phyloP scores from a whole-genome alignment of 2,329 filamentous ascomycete species.

The Laburnicola sp. region DNA sequence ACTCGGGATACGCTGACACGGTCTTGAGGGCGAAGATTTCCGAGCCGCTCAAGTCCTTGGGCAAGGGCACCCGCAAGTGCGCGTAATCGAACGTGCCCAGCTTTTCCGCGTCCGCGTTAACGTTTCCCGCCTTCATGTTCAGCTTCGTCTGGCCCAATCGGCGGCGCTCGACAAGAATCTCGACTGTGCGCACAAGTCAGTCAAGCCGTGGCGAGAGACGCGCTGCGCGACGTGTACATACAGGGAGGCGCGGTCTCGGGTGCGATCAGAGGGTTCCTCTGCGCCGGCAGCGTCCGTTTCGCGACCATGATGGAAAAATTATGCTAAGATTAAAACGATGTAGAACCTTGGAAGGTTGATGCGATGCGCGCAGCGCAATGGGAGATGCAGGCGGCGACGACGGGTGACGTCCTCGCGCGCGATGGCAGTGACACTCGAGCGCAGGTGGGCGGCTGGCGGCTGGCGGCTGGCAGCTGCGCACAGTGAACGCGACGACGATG shows the following conservation, averaged over 20 bases:
- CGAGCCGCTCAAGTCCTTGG: slow-evolving; percentile 81
- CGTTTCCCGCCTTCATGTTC: slow-evolving; percentile 75
- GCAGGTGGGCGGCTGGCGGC: slow-evolving; percentile 10
- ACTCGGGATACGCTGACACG: slow-evolving; percentile 68
- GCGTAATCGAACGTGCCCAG: slow-evolving; percentile 93
- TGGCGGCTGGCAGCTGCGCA: slow-evolving; percentile 12
- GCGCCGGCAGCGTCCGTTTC: slow-evolving; percentile 59
- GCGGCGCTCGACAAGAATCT: slow-evolving; percentile 73
- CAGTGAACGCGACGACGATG: slow-evolving; percentile 14
- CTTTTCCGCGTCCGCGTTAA: slow-evolving; percentile 57
- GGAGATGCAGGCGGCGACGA: slow-evolving; percentile 15
- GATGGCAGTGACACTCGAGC: slow-evolving; percentile 14
- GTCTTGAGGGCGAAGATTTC: slow-evolving; percentile 83
- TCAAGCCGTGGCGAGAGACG: slow-evolving; percentile 17
- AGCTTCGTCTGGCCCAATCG: slow-evolving; percentile 92
- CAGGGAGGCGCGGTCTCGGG: slow-evolving; percentile 64
- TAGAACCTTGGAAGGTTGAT: slow-evolving; percentile 12
- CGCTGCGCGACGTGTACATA: slow-evolving; percentile 53
- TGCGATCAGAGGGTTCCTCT: slow-evolving; percentile 67
- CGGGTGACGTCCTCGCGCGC: slow-evolving; percentile 21
- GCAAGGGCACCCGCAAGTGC: slow-evolving; percentile 87
- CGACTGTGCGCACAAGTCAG: slow-evolving; percentile 46
- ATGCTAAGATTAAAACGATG: slow-evolving; percentile 18
- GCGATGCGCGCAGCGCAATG: slow-evolving; percentile 35
- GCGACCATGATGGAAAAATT: slow-evolving; percentile 35